phyloP scores from a whole-genome alignment of 768 basidiomycete species.

The Podaxis carcinomalis region DNA sequence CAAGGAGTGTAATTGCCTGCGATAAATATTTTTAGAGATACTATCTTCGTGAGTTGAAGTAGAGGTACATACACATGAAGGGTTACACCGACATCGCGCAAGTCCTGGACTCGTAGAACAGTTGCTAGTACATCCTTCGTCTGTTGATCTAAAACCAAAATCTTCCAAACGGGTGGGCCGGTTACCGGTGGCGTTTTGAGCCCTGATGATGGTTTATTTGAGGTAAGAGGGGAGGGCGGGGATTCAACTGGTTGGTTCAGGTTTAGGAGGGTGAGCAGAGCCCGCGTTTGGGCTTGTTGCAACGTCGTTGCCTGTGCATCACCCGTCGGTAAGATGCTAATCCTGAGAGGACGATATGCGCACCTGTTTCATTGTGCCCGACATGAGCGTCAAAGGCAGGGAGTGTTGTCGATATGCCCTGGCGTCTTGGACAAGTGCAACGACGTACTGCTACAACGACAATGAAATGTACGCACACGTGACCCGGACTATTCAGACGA shows the following conservation, averaged over 20 bases:
- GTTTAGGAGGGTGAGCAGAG: conserved; percentile 82
- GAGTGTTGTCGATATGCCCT: neutral
- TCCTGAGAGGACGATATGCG: neutral
- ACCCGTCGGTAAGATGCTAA: neutral
- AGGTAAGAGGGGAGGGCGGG: conserved; percentile 25
- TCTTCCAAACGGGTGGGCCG: conserved; percentile 91
- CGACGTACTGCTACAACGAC: conserved; percentile 3
- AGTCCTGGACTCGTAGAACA: conserved; percentile 90
- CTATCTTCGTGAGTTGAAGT: conserved; percentile 1
- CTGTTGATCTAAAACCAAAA: conserved; percentile 89
- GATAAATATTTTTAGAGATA: conserved; percentile 1
- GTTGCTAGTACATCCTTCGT: conserved; percentile 97
- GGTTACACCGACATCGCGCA: conserved; percentile 95
- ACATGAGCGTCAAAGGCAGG: conserved; percentile 20
- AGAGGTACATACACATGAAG: conserved; percentile 81
- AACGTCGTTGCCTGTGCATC: conserved; percentile 49
- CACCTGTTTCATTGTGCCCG: conserved; percentile 32
- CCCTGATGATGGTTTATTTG: conserved; percentile 35
- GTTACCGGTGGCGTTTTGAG: conserved; percentile 48
- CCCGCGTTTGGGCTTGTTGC: conserved; percentile 84
- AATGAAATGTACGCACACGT: conserved; percentile 2
- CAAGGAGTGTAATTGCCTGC: conserved; percentile 84
- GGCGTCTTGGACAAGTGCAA: neutral
- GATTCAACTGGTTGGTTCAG: conserved; percentile 63
- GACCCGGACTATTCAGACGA: neutral